Percentiles rank a stretch among this genome's conserved stretches.
Evolutionary conservation across 2,329 filamentous ascomycete species (phyloP).

Genomic region (Microascus cirrosus): DNA sequence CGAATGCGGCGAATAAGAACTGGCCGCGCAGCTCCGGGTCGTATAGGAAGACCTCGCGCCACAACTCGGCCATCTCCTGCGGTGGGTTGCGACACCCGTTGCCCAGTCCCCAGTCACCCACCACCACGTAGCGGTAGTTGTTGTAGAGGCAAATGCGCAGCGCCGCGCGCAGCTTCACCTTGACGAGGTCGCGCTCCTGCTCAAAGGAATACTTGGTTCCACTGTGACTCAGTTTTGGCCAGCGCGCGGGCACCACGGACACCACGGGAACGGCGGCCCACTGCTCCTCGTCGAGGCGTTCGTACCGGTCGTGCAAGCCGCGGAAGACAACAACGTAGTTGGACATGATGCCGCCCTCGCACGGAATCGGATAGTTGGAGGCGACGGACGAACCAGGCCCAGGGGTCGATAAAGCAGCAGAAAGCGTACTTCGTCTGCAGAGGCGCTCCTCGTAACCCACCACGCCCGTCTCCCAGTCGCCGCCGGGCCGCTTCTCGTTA

Average conservation of each 20-base stretch:
- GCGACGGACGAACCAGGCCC: conserved; percentile 32
- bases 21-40: conserved; percentile 51
- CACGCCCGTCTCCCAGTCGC: conserved; percentile 64
- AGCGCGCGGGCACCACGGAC: conserved; percentile 59
- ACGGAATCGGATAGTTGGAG: conserved; percentile 54
- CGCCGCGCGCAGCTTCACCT: conserved; percentile 60
- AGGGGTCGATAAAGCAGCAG: conserved; percentile 54
- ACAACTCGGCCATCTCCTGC: conserved; percentile 52
- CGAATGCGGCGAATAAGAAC: conserved; percentile 51
- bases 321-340: conserved; percentile 63
- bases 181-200: conserved; percentile 59
- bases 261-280: conserved; percentile 59
- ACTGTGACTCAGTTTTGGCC: conserved; percentile 60
- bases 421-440: conserved; percentile 63
- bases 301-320: conserved; percentile 56
- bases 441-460: conserved; percentile 51
- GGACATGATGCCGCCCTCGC: conserved; percentile 59
- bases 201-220: conserved; percentile 62
- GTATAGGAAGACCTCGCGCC: conserved; percentile 53
- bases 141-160: conserved; percentile 58
- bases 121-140: conserved; percentile 43
- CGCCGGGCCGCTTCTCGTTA: conserved; percentile 65
- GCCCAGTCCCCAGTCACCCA: conserved; percentile 55
- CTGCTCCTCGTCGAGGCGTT: conserved; percentile 35
- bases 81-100: conserved; percentile 55